Evolutionary conservation across 345 rosid species (phyloP).

Genomic region (Syzygium jambos): DNA sequence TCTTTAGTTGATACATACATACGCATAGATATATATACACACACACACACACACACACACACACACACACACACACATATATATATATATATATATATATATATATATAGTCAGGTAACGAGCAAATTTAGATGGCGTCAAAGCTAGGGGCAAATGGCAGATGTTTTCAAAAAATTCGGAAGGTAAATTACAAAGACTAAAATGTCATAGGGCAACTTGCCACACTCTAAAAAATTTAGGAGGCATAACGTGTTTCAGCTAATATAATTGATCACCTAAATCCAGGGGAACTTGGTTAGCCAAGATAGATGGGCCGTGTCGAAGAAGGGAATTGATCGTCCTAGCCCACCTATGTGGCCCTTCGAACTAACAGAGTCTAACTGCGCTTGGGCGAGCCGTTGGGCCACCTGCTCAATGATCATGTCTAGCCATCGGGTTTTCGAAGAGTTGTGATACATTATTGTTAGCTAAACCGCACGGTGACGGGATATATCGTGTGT

Average conservation of each 20-base stretch:
- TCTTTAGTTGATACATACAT: too few species aligned
- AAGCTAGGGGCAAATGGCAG: neutral
- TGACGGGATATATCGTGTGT: neutral
- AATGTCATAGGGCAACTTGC: neutral
- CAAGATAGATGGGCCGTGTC: neutral
- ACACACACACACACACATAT: too few species aligned
- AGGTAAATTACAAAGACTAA: too few species aligned
- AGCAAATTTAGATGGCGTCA: too few species aligned
- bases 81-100: too few species aligned
- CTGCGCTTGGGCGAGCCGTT: fast-evolving
- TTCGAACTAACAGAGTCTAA: neutral
- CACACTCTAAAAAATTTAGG: neutral
- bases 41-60: too few species aligned
- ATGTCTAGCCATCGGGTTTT: neutral
- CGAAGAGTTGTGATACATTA: neutral
- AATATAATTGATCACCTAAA: neutral
- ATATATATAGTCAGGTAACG: neutral
- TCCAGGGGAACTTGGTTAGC: neutral
- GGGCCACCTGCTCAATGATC: neutral
- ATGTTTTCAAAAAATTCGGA: neutral
- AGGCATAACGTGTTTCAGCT: neutral
- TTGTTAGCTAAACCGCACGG: too few species aligned
- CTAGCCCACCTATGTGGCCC: neutral
- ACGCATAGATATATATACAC: too few species aligned
- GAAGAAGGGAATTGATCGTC: neutral